Base-by-base conservation (phyloP, 2,329 filamentous ascomycete genomes). In the Fusarium drepaniforme region DNA sequence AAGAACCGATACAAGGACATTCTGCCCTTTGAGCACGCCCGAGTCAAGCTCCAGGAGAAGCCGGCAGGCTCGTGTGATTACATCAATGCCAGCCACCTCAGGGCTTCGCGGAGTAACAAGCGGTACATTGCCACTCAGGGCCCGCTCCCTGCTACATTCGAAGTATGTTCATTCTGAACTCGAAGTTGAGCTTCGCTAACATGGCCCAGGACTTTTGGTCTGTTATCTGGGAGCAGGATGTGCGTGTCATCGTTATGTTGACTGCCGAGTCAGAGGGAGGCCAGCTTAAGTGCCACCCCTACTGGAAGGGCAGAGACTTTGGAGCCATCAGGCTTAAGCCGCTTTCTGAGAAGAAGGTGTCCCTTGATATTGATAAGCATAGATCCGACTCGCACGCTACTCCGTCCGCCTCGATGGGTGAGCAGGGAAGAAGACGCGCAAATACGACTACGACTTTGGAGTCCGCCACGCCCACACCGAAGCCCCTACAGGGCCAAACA, bases 1-100 rank as follows among this genome's bases (percentile, higher is more conserved):
- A 98, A 98, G 86, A 99, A 99, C 78, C 91, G 97, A 11, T 99
- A 99, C 86, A 98, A 98, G 85, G 97, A 98, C 77, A 98, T 98
- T 66, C 92, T 97, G 84, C 97, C 97, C 0, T 99, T 97, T 81
- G 96, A 98, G 80, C 97, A 99, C 83, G 92, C 95, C 4, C 88
- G 97, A 69, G 97, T 99, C 64, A 95, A 91, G 75, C 84, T 99
- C 57, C 88, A 93, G 75, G 90, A 91, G 49, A 90, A 93, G 40
- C 85, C 89, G 0, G 85, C 89, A 2, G 93, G 92, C 15, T 88
- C 87, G 25, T 98, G 96, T 82, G 97, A 99, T 82, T 99, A 99
- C 80, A 92, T 99, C 84, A 99, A 99, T 80, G 97, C 96, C 21
- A 98, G 94, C 81, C 91, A 97, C 77, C 86, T 98, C 72, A 92